These are phyloP conservation scores for Parastagonospora avenae DNA, from an alignment of 2,329 filamentous ascomycete species.

Conservation along the genomic window DNA sequence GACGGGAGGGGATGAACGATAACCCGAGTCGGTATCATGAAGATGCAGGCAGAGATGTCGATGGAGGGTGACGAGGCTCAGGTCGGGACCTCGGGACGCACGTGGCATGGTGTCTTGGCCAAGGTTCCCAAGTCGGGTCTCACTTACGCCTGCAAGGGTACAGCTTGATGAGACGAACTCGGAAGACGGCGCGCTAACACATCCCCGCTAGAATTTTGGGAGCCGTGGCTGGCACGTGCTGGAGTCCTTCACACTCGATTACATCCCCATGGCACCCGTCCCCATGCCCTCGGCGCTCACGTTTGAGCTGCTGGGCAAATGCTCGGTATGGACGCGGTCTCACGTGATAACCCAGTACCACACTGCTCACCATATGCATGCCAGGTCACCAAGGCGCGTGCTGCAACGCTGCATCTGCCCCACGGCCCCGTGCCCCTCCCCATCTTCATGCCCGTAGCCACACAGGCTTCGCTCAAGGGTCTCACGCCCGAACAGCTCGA, in stretches of 20 bases:
- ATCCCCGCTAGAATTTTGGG: not conserved
- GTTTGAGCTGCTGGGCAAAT: conserved; percentile 47
- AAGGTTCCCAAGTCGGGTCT: too few species aligned
- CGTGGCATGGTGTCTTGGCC: too few species aligned
- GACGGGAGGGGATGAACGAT: too few species aligned
- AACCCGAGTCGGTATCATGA: too few species aligned
- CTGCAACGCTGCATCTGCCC: conserved; percentile 83
- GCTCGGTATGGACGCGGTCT: conserved; percentile 34
- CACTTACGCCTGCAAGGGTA: too few species aligned
- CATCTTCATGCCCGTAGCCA: conserved; percentile 98
- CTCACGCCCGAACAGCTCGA: conserved; percentile 91
- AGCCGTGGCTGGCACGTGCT: not conserved
- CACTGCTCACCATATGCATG: not conserved
- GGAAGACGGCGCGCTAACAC: not conserved
- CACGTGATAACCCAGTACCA: not conserved
- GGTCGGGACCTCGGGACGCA: too few species aligned
- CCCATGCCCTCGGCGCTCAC: conserved; percentile 45
- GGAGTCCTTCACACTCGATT: not conserved
- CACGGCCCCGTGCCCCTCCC: conserved; percentile 91
- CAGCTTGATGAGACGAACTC: too few species aligned
- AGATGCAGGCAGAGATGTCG: too few species aligned
- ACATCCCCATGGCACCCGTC: conserved; percentile 33
- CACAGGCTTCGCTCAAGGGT: conserved; percentile 93
- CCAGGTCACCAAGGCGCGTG: conserved; percentile 92
- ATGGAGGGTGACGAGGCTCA: too few species aligned